These are phyloP conservation scores for Barbatosphaeria neglecta DNA, from an alignment of 495 filamentous ascomycete genomes.

Conservation along the genomic window DNA sequence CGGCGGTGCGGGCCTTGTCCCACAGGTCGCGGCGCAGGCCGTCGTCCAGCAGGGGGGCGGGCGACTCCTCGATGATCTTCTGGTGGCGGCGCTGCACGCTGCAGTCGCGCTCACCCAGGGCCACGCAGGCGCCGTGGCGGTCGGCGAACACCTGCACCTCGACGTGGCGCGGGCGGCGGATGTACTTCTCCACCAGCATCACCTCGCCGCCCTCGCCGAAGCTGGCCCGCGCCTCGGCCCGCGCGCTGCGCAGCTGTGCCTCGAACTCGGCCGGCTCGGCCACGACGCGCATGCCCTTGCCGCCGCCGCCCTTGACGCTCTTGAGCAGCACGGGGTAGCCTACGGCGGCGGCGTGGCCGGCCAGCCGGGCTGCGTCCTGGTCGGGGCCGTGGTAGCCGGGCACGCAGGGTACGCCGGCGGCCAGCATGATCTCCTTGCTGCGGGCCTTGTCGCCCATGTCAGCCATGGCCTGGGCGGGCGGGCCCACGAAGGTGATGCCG, in stretches of 20 bases:
- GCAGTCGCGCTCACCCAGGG: constrained; percentile 77
- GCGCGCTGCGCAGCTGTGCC: constrained; percentile 71
- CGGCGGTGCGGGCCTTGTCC: constrained; percentile 84
- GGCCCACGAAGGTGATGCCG: constrained; percentile 89
- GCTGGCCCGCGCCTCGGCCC: constrained; percentile 78
- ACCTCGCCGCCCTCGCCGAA: constrained; percentile 80
- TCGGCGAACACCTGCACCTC: constrained; percentile 98
- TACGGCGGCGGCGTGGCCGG: constrained; percentile 65
- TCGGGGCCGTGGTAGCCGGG: constrained; percentile 89
- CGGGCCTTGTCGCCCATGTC: constrained; percentile 96
- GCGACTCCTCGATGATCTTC: constrained; percentile 95
- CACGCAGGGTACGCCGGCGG: constrained; percentile 87
- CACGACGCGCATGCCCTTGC: constrained; percentile 99
- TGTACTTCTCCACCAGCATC: constrained; percentile 96
- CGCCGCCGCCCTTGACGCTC: constrained; percentile 91
- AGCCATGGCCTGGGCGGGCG: constrained; percentile 83
- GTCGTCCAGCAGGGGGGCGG: constrained; percentile 75
- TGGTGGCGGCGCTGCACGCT: constrained; percentile 85
- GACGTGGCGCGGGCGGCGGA: constrained; percentile 86
- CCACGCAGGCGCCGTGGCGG: constrained; percentile 71
- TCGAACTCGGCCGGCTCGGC: constrained; percentile 62
- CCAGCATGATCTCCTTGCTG: constrained; percentile 87
- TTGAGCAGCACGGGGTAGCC: constrained; percentile 91
- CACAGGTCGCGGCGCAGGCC: constrained; percentile 75
- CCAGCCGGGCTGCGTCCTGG: constrained; percentile 62